Evolutionary conservation across 768 basidiomycete genomes (phyloP), one percentile per base, ranked within the genome.

Genomic region (Rhodosporidiobolus odoratus): DNA sequence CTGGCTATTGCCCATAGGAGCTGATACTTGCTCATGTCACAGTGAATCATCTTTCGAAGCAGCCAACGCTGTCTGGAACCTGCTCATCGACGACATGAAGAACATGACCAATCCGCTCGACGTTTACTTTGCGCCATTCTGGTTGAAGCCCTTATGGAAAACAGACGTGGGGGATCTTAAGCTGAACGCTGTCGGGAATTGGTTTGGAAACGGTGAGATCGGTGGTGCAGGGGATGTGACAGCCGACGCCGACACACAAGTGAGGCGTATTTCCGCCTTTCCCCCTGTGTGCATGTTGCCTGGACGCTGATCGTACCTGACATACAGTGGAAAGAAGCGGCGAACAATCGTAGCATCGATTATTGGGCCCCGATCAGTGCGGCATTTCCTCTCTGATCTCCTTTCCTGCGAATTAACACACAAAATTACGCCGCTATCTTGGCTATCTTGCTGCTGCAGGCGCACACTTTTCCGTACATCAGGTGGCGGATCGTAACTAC

Each of bases 121-220:
- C 7, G 25, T 45, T 6, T 70, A 70, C 58, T 65, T 57, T 23
- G 52, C 50, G 1, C 69, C 69, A 5, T 65, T 58, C 41, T 70
- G 69, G 69, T 45, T 65, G 15, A 32, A 2, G 15, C 43, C 52
- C 23, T 37, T 58, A 23, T 16, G 27, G 34, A 23, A 19, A 2
- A 4, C 32, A 1, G 54, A 45, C 62, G 30, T 32, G 3, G 43
- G 1, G 17, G 58, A n/a, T 6, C 43, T 70, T 0, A 0, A 56
- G 23, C 21, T 70, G 19, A 10, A 19, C 35, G 69, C 41, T 53
- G 59, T 70, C 25, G 52, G 56, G 0, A 45, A 45, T 38, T 70
- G 69, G 69, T 70, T 65, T 58, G 52, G 38, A 1, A 48, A 32
- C 41, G 63, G 69, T 9, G 6, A 0, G 1, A 59, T 57, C 1